Evolutionary conservation across 805 yeast species (phyloP).

Genomic region (Torulaspora franciscae): DNA sequence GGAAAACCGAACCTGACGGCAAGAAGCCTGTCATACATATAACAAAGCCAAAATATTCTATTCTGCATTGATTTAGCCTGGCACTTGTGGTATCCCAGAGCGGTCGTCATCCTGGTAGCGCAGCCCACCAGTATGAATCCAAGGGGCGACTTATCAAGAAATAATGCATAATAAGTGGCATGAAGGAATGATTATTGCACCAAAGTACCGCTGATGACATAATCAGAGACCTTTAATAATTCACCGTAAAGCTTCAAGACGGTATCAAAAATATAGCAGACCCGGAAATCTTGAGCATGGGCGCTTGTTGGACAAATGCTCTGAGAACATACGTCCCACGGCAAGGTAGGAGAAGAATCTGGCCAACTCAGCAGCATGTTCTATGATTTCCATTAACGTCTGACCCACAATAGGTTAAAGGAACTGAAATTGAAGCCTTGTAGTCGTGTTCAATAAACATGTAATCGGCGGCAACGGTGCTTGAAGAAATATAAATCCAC

Average conservation of each 20-base stretch:
- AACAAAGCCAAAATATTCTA: conserved; percentile 23
- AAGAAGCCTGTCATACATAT: conserved; percentile 19
- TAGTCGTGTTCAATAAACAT: conserved; percentile 18
- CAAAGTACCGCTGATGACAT: conserved; percentile 12
- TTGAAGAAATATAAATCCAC: conserved; percentile 12
- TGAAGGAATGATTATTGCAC: conserved; percentile 18
- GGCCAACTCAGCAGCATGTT: conserved; percentile 14
- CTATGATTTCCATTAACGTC: conserved; percentile 1
- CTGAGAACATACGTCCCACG: conserved; percentile 18
- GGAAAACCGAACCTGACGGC: conserved; percentile 22
- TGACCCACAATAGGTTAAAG: conserved; percentile 7
- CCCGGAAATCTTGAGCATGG: conserved; percentile 12
- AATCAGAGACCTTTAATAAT: conserved; percentile 14
- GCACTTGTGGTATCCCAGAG: conserved; percentile 17
- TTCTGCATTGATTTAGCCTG: conserved; percentile 9
- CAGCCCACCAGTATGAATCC: conserved; percentile 18
- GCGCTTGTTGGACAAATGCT: conserved; percentile 7
- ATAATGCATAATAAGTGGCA: conserved; percentile 19
- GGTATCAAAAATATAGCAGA: conserved; percentile 12
- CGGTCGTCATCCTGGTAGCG: conserved; percentile 17
- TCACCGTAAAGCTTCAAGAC: conserved; percentile 15
- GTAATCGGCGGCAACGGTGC: conserved; percentile 21
- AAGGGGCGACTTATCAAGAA: conserved; percentile 15
- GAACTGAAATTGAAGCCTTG: conserved; percentile 4
- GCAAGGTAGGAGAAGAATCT: conserved; percentile 18